phyloP scores from a whole-genome alignment of 495 filamentous ascomycete species.

The Lichina pygmaea region DNA sequence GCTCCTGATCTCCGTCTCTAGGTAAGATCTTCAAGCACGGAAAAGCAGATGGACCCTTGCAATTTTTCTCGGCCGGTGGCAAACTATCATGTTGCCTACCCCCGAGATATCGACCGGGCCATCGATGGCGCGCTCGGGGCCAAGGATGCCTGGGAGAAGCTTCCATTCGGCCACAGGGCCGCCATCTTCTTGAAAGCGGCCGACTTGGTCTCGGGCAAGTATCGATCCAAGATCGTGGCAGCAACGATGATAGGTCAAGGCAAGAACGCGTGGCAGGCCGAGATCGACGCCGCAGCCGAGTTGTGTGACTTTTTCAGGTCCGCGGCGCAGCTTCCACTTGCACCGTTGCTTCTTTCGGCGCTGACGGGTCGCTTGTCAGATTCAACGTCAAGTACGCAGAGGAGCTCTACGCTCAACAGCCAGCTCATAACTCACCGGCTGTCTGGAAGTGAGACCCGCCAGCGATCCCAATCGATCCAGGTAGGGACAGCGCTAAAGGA shows the following conservation, averaged over 20 bases:
- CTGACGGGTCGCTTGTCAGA: slow-evolving; percentile 7
- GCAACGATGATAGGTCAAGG: slow-evolving; percentile 84
- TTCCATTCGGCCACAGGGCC: slow-evolving; percentile 74
- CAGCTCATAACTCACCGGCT: slow-evolving; percentile 43
- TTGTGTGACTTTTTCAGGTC: slow-evolving; percentile 54
- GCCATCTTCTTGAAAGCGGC: slow-evolving; percentile 85
- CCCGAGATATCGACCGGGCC: slow-evolving; percentile 41
- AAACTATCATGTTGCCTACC: slow-evolving; percentile 47
- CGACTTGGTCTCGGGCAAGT: slow-evolving; percentile 66
- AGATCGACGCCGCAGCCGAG: slow-evolving; percentile 88
- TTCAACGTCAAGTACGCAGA: slow-evolving; percentile 79
- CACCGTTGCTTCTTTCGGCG: neutral
- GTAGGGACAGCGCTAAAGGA: neutral
- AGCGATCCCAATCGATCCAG: slow-evolving; percentile 4
- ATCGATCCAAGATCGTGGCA: slow-evolving; percentile 81
- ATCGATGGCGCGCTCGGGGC: slow-evolving; percentile 62
- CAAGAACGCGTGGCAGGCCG: slow-evolving; percentile 90
- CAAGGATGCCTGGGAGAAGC: slow-evolving; percentile 51
- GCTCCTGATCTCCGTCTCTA: slow-evolving; percentile 3
- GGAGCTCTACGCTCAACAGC: slow-evolving; percentile 66
- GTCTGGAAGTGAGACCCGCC: slow-evolving; percentile 37
- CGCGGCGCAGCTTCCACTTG: neutral
- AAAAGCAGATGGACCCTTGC: slow-evolving; percentile 45
- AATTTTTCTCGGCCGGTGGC: slow-evolving; percentile 46
- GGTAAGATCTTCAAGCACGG: slow-evolving; percentile 23